These are phyloP conservation scores for Sporothrix inflata DNA, from an alignment of 2,329 filamentous ascomycete genomes.

Conservation along the genomic window DNA sequence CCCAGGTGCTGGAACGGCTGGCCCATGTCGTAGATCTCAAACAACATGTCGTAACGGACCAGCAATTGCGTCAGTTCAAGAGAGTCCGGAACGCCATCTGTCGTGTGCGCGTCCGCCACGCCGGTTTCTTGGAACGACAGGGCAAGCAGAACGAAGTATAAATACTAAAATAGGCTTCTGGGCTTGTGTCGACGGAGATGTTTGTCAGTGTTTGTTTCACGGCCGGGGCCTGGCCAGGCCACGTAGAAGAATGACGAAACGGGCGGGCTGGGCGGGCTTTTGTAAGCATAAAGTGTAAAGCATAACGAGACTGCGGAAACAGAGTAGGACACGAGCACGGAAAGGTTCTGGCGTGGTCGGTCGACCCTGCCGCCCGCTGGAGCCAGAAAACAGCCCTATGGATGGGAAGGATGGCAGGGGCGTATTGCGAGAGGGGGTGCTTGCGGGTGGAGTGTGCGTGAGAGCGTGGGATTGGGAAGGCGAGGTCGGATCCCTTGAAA, in stretches of 20 bases:
- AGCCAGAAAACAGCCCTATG: constrained; percentile 19
- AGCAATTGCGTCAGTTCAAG: neutral
- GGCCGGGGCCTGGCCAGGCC: neutral
- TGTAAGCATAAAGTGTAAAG: neutral
- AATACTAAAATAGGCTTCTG: neutral
- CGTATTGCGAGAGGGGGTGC: constrained; percentile 6
- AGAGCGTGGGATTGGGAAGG: constrained; percentile 14
- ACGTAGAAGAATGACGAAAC: constrained; percentile 17
- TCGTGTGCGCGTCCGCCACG: neutral
- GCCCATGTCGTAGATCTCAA: neutral
- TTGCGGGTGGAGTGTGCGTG: constrained; percentile 9
- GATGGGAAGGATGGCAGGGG: constrained; percentile 10
- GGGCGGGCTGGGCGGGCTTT: neutral
- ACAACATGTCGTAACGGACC: neutral
- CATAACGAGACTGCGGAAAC: neutral
- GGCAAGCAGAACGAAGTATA: neutral
- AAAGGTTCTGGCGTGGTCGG: neutral
- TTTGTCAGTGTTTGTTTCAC: constrained; percentile 1
- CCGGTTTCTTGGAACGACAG: neutral
- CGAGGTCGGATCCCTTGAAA: neutral
- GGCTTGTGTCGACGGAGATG: neutral
- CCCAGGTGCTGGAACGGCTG: neutral
- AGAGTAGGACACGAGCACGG: neutral
- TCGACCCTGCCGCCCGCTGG: neutral
- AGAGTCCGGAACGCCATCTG: neutral